phyloP scores from a whole-genome alignment of 225 moss, liverwort and hornwort genomes.

The Sphagnum contortum region DNA sequence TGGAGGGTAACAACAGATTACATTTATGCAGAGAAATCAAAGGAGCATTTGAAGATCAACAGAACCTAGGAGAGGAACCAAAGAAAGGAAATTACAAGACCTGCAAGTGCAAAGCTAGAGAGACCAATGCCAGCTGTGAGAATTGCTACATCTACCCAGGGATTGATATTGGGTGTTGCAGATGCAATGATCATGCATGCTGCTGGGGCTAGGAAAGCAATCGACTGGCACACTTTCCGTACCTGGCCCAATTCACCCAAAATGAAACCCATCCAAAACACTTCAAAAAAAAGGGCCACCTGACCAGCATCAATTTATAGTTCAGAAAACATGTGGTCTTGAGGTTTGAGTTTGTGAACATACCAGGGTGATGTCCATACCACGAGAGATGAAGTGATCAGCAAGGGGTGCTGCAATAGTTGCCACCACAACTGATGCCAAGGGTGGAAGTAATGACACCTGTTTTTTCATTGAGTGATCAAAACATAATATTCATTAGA shows the following conservation, averaged over 20 bases:
- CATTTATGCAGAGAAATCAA: no score
- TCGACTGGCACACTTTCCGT: slow-evolving; percentile 86
- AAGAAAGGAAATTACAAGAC: slow-evolving; percentile 18
- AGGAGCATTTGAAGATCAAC: no score
- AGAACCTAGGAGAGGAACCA: no score
- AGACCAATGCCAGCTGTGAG: slow-evolving; percentile 75
- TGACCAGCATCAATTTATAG: no score
- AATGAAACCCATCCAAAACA: no score
- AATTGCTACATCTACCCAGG: slow-evolving; percentile 56
- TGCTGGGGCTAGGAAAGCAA: slow-evolving; percentile 85
- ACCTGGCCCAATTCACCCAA: slow-evolving; percentile 34
- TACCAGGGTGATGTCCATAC: slow-evolving; percentile 42
- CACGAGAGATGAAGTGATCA: slow-evolving; percentile 33
- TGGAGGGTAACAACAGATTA: no score
- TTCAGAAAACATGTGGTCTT: no score
- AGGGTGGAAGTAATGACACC: slow-evolving; percentile 45
- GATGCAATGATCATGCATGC: slow-evolving; percentile 71
- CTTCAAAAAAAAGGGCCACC: no score
- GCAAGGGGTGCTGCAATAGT: slow-evolving; percentile 47
- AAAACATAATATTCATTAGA: no score
- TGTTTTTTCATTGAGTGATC: slow-evolving; percentile 2
- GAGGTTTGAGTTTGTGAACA: background rate
- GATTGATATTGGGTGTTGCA: slow-evolving; percentile 51
- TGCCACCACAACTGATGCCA: slow-evolving; percentile 29
- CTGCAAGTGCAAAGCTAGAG: slow-evolving; percentile 81